Evolutionary conservation across 2,329 filamentous ascomycete species (phyloP).

Genomic region (Biscogniauxia mediterranea): DNA sequence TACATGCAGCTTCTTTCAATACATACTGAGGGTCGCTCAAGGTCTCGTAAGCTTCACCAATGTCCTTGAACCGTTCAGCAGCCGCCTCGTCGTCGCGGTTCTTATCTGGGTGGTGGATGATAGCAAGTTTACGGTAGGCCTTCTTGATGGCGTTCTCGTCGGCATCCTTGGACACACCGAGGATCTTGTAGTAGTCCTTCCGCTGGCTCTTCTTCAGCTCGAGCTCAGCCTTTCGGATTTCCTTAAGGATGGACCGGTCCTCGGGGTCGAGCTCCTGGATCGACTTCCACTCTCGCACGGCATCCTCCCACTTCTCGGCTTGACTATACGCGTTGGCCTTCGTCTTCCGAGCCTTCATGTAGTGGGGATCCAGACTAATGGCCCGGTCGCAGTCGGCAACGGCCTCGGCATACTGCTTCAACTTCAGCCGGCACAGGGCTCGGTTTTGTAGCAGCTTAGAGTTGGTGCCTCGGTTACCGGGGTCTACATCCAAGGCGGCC

Average conservation of each 20-base stretch:
- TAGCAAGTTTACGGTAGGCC: slow-evolving; percentile 92
- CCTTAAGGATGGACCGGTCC: slow-evolving; percentile 77
- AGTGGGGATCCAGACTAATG: slow-evolving; percentile 76
- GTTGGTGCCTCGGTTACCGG: slow-evolving; percentile 86
- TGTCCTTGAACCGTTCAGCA: slow-evolving; percentile 94
- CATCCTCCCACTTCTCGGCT: slow-evolving; percentile 88
- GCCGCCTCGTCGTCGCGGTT: slow-evolving; percentile 84
- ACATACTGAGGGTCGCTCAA: slow-evolving; percentile 89
- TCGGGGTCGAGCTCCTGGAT: slow-evolving; percentile 80
- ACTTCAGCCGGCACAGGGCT: slow-evolving; percentile 76
- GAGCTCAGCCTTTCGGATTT: slow-evolving; percentile 85
- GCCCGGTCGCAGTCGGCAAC: slow-evolving; percentile 85
- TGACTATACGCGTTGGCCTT: slow-evolving; percentile 87
- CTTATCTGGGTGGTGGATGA: slow-evolving; percentile 96
- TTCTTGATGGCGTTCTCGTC: slow-evolving; percentile 87
- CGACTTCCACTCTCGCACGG: slow-evolving; percentile 83
- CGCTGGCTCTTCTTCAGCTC: slow-evolving; percentile 97
- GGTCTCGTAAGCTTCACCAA: slow-evolving; percentile 94
- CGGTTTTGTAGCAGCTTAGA: slow-evolving; percentile 94
- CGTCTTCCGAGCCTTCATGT: slow-evolving; percentile 89
- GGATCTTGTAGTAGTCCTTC: slow-evolving; percentile 99
- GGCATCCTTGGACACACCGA: slow-evolving; percentile 83
- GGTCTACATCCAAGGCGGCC: slow-evolving; percentile 79
- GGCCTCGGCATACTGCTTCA: slow-evolving; percentile 80
- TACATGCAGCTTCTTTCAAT: neutral